These are phyloP conservation scores for Aureobasidium uvarum DNA, from an alignment of 2,329 filamentous ascomycete species.

Conservation along the genomic window DNA sequence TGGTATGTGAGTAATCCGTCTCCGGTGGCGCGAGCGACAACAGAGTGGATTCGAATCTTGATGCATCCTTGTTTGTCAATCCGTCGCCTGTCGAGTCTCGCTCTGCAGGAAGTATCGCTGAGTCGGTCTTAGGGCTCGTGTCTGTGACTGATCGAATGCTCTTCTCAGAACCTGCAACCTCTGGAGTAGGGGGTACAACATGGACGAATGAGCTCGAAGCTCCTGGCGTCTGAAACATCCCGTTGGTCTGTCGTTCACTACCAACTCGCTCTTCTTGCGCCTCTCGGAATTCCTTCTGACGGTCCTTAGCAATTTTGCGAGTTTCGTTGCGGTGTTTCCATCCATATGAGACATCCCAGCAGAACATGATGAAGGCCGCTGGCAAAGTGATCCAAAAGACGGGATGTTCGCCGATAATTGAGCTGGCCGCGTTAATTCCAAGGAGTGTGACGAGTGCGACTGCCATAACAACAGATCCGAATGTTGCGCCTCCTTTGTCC, in stretches of 20 bases:
- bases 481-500: slow-evolving; percentile 63
- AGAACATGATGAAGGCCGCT: slow-evolving; percentile 65
- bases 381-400: slow-evolving; percentile 70
- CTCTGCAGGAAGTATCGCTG: not conserved
- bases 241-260: not conserved
- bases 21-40: not conserved
- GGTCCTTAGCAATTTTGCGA: slow-evolving; percentile 59
- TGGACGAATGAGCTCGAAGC: slow-evolving; percentile 9
- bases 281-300: slow-evolving; percentile 37
- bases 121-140: not conserved
- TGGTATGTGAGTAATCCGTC: not conserved
- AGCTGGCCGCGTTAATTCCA: slow-evolving; percentile 61
- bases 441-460: slow-evolving; percentile 64
- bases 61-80: not conserved
- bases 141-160: slow-evolving; percentile 2
- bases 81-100: not conserved
- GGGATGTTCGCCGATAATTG: slow-evolving; percentile 51
- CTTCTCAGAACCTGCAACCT: slow-evolving; percentile 2
- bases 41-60: not conserved
- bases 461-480: slow-evolving; percentile 66
- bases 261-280: slow-evolving; percentile 30
- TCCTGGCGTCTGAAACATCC: not conserved
- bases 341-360: slow-evolving; percentile 63
- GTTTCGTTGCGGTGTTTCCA: slow-evolving; percentile 64
- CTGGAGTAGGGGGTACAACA: not conserved